These are phyloP conservation scores for Hymenoscyphus albidus DNA, from an alignment of 2,329 filamentous ascomycete genomes.

Conservation along the genomic window DNA sequence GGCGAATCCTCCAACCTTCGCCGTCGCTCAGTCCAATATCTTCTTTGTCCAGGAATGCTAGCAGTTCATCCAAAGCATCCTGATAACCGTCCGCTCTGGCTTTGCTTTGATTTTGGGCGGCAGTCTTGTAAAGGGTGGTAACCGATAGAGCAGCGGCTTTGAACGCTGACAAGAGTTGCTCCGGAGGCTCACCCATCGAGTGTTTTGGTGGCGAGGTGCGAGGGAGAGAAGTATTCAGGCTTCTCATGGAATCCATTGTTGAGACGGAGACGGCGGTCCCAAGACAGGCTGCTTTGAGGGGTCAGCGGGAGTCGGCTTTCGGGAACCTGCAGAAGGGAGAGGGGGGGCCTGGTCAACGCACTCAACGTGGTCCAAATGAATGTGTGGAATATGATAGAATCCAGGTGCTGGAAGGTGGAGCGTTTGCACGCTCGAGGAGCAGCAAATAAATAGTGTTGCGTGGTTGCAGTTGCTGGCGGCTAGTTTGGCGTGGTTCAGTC, in stretches of 20 bases:
- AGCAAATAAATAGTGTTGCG: slow-evolving; percentile 1
- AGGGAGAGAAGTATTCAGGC: slow-evolving; percentile 59
- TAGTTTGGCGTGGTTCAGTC: background rate
- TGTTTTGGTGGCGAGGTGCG: slow-evolving; percentile 42
- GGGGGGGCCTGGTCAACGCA: background rate
- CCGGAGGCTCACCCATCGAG: slow-evolving; percentile 45
- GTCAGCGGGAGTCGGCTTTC: background rate
- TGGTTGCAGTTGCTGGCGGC: background rate
- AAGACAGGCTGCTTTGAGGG: background rate
- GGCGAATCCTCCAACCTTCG: slow-evolving; percentile 62
- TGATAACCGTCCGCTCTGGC: slow-evolving; percentile 83
- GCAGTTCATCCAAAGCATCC: slow-evolving; percentile 85
- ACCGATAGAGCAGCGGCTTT: slow-evolving; percentile 89
- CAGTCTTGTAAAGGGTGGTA: slow-evolving; percentile 93
- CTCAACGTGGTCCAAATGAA: background rate
- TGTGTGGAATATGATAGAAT: background rate
- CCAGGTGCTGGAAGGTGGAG: background rate
- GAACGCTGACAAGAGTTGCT: slow-evolving; percentile 80
- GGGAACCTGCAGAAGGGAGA: background rate
- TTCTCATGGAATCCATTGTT: slow-evolving; percentile 61
- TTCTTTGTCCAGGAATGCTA: slow-evolving; percentile 80
- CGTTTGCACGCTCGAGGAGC: background rate
- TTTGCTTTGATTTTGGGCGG: slow-evolving; percentile 70
- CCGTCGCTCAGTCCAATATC: slow-evolving; percentile 74
- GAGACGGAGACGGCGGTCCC: slow-evolving; percentile 1